Evolutionary conservation across 106 monocot genomes (phyloP).

Genomic region (Triglochin maritima): DNA sequence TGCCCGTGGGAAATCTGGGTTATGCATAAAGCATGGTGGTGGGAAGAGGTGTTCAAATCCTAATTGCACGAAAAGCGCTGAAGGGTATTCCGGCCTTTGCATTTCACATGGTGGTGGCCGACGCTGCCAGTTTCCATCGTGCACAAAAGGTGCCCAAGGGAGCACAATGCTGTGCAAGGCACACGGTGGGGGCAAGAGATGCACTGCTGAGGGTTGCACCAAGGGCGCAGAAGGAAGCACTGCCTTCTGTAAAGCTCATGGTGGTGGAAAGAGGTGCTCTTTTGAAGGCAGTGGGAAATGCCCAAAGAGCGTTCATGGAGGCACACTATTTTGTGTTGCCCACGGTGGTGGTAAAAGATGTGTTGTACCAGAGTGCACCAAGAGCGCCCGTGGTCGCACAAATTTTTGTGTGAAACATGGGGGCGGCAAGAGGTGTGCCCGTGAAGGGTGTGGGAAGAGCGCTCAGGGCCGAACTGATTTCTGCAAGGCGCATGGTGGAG

Average conservation of each 20-base stretch:
- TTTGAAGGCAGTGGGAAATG: slow-evolving; percentile 34
- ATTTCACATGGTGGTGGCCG: slow-evolving; percentile 68
- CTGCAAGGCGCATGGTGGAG: slow-evolving; percentile 65
- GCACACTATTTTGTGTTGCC: slow-evolving; percentile 43
- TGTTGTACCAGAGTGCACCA: slow-evolving; percentile 28
- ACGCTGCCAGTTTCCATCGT: slow-evolving; percentile 41
- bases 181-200: slow-evolving; percentile 66
- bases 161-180: slow-evolving; percentile 62
- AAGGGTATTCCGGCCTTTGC: slow-evolving; percentile 56
- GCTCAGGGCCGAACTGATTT: slow-evolving; percentile 59
- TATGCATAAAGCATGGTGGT: slow-evolving; percentile 58
- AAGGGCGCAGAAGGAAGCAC: slow-evolving; percentile 71
- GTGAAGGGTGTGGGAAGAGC: slow-evolving; percentile 43
- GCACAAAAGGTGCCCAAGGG: slow-evolving; percentile 58
- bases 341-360: slow-evolving; percentile 58
- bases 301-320: slow-evolving; percentile 46
- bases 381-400: slow-evolving; percentile 47
- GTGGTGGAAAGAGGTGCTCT: slow-evolving; percentile 56
- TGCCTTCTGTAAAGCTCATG: slow-evolving; percentile 50
- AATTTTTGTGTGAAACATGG: slow-evolving; percentile 52
- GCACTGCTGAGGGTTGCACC: slow-evolving; percentile 26
- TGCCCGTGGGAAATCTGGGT: slow-evolving; percentile 49
- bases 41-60: slow-evolving; percentile 51
- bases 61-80: slow-evolving; percentile 49
- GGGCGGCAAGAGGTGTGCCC: slow-evolving; percentile 47